Conservation (phyloP, 305 asterid genomes). For the Fraxinus baroniana region DNA sequence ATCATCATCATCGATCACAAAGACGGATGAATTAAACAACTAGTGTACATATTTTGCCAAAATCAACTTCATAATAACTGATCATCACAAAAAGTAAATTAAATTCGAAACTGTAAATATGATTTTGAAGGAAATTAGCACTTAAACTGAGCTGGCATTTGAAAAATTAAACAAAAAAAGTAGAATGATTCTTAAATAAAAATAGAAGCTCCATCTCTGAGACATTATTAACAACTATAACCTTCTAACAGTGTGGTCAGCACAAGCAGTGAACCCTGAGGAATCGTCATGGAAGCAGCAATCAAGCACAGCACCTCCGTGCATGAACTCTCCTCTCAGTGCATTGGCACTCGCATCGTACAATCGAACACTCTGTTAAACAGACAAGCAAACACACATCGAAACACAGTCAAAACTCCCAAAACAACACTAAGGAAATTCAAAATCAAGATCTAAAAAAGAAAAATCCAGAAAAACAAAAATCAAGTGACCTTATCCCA, state of each 20-base stretch:
- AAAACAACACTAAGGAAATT: neutral
- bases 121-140: neutral
- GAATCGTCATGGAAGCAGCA: constrained; percentile 98
- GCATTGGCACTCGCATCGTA: constrained; percentile 84
- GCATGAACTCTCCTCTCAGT: constrained; percentile 80
- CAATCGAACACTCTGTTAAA: constrained; percentile 67
- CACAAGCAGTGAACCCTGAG: constrained; percentile 85
- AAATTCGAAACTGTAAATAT: neutral
- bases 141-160: neutral
- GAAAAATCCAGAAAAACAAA: neutral
- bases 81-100: neutral
- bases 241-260: constrained; percentile 85
- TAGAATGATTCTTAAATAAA: neutral
- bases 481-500: constrained; percentile 75
- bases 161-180: neutral
- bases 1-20: neutral
- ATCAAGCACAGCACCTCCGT: constrained; percentile 83
- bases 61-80: neutral
- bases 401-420: neutral
- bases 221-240: constrained; percentile 3
- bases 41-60: neutral
- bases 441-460: constrained; percentile 16
- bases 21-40: neutral
- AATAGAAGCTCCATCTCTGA: neutral
- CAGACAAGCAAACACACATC: constrained; percentile 1